These are phyloP conservation scores for Hamigera avellanea DNA, from an alignment of 495 filamentous ascomycete species.

Conservation along the genomic window DNA sequence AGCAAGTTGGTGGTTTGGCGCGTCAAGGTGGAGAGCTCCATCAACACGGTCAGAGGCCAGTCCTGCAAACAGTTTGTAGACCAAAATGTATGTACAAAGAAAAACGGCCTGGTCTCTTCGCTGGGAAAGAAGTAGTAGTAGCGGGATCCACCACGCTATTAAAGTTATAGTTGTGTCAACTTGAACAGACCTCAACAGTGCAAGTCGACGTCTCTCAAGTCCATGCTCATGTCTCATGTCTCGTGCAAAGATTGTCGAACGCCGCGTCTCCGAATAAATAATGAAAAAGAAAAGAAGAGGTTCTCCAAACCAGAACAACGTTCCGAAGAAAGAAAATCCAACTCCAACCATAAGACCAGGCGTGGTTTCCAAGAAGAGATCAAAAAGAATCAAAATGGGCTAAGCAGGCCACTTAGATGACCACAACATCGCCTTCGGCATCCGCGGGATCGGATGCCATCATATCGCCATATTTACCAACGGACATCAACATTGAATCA, in stretches of 20 bases:
- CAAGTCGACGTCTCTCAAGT: constrained; percentile 9
- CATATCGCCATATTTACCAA: constrained; percentile 39
- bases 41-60: too few relatives aligned
- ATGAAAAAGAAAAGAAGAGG: not conserved
- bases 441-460: constrained; percentile 38
- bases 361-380: constrained; percentile 3
- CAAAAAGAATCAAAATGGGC: constrained; percentile 3
- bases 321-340: constrained; percentile 12
- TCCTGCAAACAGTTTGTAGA: too few relatives aligned
- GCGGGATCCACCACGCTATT: constrained; percentile 16
- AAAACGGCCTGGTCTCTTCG: not conserved
- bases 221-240: constrained; percentile 27
- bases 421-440: constrained; percentile 37
- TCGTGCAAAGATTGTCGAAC: constrained; percentile 28
- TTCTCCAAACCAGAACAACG: constrained; percentile 10
- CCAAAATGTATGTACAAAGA: constrained; percentile 3
- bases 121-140: constrained; percentile 4
- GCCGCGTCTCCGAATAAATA: constrained; percentile 18
- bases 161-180: constrained; percentile 9
- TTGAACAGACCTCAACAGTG: constrained; percentile 2
- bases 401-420: constrained; percentile 23
- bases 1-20: too few relatives aligned
- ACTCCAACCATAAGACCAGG: constrained; percentile 13
- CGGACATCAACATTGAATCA: constrained; percentile 34
- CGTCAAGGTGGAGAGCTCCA: too few relatives aligned